Conservation (phyloP, 2,329 filamentous ascomycete species). For the Cercospora citrullina region DNA sequence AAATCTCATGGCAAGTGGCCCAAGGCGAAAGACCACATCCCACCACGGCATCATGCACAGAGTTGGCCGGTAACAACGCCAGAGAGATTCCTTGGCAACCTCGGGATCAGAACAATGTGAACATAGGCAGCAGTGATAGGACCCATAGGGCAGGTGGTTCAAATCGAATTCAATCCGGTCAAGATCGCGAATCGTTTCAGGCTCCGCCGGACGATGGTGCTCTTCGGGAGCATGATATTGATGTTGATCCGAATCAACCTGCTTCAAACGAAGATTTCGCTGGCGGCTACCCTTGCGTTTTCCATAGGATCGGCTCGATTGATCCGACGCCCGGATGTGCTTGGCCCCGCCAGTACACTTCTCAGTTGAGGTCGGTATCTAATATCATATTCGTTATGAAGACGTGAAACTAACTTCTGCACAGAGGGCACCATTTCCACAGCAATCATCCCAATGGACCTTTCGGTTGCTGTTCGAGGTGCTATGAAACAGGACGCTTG, state of each 20-base stretch:
- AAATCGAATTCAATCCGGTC: neutral
- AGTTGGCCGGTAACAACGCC: neutral
- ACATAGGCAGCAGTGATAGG: neutral
- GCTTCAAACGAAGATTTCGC: neutral
- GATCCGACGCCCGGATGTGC: neutral
- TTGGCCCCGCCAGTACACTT: neutral
- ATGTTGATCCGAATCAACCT: neutral
- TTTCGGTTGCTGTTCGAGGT: neutral
- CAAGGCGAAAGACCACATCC: neutral
- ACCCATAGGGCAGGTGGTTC: neutral
- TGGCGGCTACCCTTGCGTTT: neutral
- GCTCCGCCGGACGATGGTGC: neutral
- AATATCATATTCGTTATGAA: neutral
- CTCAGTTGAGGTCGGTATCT: neutral
- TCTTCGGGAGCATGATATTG: neutral
- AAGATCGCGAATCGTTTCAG: too few relatives aligned
- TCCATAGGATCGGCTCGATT: neutral
- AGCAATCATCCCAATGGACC: neutral
- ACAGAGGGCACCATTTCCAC: neutral
- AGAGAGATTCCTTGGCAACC: neutral
- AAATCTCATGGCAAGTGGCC: neutral
- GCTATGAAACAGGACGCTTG: neutral
- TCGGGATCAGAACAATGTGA: neutral
- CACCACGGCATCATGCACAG: neutral
- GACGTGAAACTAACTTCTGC: neutral